A percentile compares a stretch with the other conserved stretches of the same genome.
Conservation (phyloP, 2,329 filamentous ascomycete genomes). For the Paracamarosporium sp. region DNA sequence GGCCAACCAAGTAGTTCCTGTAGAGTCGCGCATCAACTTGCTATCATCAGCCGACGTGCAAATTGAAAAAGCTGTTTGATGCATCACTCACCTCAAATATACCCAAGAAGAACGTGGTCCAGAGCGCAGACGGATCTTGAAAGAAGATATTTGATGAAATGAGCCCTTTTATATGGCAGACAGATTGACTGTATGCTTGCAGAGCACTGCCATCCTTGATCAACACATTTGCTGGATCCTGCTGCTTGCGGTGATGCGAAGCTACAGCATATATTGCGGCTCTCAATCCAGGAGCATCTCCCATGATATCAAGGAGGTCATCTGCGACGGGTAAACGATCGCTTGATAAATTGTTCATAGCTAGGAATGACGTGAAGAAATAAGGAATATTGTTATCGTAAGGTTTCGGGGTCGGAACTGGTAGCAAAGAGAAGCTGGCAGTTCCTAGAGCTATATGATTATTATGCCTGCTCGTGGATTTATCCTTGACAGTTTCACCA, state of each 20-base stretch:
- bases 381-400: conserved; percentile 21
- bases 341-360: conserved; percentile 26
- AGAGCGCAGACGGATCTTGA: conserved; percentile 25
- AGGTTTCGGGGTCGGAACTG: background rate
- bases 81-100: conserved; percentile 28
- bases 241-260: conserved; percentile 17
- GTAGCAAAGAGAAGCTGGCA: background rate
- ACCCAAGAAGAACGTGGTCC: conserved; percentile 34
- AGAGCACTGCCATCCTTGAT: conserved; percentile 8
- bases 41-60: background rate
- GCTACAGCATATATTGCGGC: conserved; percentile 29
- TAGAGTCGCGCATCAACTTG: conserved; percentile 36
- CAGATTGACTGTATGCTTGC: conserved; percentile 26
- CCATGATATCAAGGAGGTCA: conserved; percentile 19
- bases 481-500: conserved; percentile 1
- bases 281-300: conserved; percentile 20
- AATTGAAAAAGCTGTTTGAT: background rate
- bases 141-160: conserved; percentile 19
- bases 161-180: conserved; percentile 17
- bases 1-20: conserved; percentile 32
- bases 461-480: background rate
- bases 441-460: background rate
- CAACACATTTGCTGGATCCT: background rate
- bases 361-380: conserved; percentile 30
- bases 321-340: conserved; percentile 8